These are phyloP conservation scores for Xerocomus nothofagi DNA, from an alignment of 1,284 basidiomycete species.

Conservation along the genomic window DNA sequence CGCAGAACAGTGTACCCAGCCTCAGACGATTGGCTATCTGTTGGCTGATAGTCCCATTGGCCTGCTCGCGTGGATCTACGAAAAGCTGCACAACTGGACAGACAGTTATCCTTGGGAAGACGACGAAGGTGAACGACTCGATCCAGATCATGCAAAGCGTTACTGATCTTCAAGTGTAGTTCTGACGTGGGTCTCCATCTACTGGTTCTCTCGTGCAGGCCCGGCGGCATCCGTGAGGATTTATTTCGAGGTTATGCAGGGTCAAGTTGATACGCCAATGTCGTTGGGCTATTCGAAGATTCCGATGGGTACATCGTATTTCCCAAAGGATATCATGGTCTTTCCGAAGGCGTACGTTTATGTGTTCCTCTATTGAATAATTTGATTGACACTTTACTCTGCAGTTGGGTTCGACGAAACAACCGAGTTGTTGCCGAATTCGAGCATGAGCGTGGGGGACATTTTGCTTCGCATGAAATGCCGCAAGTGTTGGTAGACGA, in stretches of 20 bases:
- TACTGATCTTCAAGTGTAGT: constrained; percentile 36
- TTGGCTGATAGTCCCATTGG: constrained; percentile 57
- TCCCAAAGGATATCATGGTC: constrained; percentile 44
- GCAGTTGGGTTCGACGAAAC: constrained; percentile 21
- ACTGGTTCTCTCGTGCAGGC: constrained; percentile 57
- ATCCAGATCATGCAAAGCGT: constrained; percentile 1
- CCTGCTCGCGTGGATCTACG: constrained; percentile 59
- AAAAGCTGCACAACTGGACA: constrained; percentile 54
- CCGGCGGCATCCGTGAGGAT: constrained; percentile 54
- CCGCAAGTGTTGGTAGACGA: constrained; percentile 38
- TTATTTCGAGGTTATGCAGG: constrained; percentile 44
- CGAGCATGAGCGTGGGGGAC: constrained; percentile 32
- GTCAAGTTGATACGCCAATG: background rate
- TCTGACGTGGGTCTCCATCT: constrained; percentile 57
- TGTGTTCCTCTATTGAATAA: background rate
- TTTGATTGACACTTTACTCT: background rate
- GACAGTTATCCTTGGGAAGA: constrained; percentile 51
- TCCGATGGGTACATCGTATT: constrained; percentile 49
- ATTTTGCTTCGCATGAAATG: constrained; percentile 37
- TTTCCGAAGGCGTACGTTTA: constrained; percentile 40
- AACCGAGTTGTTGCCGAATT: constrained; percentile 19
- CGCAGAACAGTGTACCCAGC: constrained; percentile 46
- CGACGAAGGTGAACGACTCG: constrained; percentile 43
- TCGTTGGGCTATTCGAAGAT: constrained; percentile 27
- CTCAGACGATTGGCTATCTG: constrained; percentile 57